Percentiles rank a stretch among this genome's conserved stretches.
Conservation (phyloP, 2,329 filamentous ascomycete species). For the Rhexocercosporidium sp. region DNA sequence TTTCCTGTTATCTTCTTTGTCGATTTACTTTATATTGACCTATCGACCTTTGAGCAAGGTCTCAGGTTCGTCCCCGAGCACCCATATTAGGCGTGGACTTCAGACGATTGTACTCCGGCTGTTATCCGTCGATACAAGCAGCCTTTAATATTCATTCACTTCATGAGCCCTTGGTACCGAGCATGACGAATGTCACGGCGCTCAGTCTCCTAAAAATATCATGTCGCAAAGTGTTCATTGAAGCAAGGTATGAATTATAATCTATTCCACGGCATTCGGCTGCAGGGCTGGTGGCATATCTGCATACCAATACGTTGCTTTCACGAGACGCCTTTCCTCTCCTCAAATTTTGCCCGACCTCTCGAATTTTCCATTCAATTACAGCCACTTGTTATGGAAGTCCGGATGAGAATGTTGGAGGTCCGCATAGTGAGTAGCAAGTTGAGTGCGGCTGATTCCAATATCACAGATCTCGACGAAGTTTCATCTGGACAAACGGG, state of each 20-base stretch:
- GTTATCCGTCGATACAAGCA: conserved; percentile 1
- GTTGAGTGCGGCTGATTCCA: conserved; percentile 12
- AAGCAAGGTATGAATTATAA: not conserved
- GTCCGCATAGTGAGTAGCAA: conserved; percentile 3
- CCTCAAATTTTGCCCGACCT: not conserved
- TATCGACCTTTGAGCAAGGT: not conserved
- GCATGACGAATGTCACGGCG: not conserved
- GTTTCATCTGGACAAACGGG: conserved; percentile 8
- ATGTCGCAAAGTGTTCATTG: not conserved
- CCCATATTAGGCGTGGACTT: conserved; percentile 8
- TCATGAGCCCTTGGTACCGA: not conserved
- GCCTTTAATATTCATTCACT: not conserved
- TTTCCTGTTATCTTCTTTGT: not conserved
- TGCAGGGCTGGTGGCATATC: not conserved
- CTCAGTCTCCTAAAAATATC: not conserved
- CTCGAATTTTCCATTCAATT: not conserved
- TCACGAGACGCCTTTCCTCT: conserved; percentile 3
- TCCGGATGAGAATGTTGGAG: not conserved
- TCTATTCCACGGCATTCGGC: not conserved
- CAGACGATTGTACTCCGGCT: conserved; percentile 6
- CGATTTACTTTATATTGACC: not conserved
- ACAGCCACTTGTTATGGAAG: not conserved
- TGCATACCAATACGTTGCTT: conserved; percentile 1
- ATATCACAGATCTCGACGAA: not conserved
- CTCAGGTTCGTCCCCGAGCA: not conserved